Evolutionary conservation across 73 alveolate species (phyloP).

Genomic region (Symbiodinium natans): DNA sequence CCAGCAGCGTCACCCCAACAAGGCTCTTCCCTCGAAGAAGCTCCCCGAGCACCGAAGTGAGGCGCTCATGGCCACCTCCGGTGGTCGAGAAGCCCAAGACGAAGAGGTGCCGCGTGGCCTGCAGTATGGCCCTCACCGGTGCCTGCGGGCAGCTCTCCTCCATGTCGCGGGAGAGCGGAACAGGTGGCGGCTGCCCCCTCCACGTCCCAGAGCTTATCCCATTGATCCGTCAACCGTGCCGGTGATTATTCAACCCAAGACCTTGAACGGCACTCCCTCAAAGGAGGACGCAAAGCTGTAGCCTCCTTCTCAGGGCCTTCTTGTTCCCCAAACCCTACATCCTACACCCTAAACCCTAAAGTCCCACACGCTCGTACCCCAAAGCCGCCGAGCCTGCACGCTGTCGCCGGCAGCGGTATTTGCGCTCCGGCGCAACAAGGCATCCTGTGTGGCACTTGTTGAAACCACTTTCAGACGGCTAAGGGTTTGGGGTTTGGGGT

Average conservation of each 20-base stretch:
- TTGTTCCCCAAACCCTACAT: too few species aligned
- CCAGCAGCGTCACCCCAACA: background rate
- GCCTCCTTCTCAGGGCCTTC: too few species aligned
- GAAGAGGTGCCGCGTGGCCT: background rate
- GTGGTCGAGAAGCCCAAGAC: conserved; percentile 17
- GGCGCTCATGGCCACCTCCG: conserved; percentile 31
- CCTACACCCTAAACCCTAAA: background rate
- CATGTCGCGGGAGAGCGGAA: background rate
- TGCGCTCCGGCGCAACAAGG: background rate
- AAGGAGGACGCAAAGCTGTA: too few species aligned
- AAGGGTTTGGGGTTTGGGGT: background rate
- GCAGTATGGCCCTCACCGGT: background rate
- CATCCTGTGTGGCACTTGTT: too few species aligned
- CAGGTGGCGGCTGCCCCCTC: too few species aligned
- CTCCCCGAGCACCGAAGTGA: conserved; percentile 4
- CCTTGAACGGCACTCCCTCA: background rate
- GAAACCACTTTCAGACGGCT: too few species aligned
- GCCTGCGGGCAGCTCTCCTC: conserved; percentile 16
- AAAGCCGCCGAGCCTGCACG: background rate
- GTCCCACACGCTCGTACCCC: background rate
- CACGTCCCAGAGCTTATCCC: too few species aligned
- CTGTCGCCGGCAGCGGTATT: background rate
- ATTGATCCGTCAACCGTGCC: too few species aligned
- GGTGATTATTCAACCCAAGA: background rate
- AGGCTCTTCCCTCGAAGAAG: background rate